Percentiles rank a stretch among this genome's conserved stretches.
phyloP scores from a whole-genome alignment of 306 rosid genomes.

The Cucumis sativus region Cucumber_9930_V3 NC_026655.2:16572001-16572500 shows the following conservation, averaged over 20 bases:
- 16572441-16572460: neutral
- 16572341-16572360: slow-evolving; percentile 75
- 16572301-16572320: slow-evolving; percentile 74
- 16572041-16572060: slow-evolving; percentile 44
- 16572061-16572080: slow-evolving; percentile 74
- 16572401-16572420: neutral
- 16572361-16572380: neutral
- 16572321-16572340: slow-evolving; percentile 66
- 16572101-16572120: slow-evolving; percentile 79
- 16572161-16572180: slow-evolving; percentile 58
- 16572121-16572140: slow-evolving; percentile 53
- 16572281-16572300: slow-evolving; percentile 17
- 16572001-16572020: neutral
- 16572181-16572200: neutral
- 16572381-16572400: neutral
- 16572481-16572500: neutral
- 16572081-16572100: slow-evolving; percentile 79
- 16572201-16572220: neutral
- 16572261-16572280: neutral
- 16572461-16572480: neutral
- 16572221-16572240: neutral
- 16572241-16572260: neutral
- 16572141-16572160: slow-evolving; percentile 73
- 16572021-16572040: neutral
- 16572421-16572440: neutral